phyloP scores from a whole-genome alignment of 371 early-diverging fungal genomes.

The Mucor saturninus region DNA sequence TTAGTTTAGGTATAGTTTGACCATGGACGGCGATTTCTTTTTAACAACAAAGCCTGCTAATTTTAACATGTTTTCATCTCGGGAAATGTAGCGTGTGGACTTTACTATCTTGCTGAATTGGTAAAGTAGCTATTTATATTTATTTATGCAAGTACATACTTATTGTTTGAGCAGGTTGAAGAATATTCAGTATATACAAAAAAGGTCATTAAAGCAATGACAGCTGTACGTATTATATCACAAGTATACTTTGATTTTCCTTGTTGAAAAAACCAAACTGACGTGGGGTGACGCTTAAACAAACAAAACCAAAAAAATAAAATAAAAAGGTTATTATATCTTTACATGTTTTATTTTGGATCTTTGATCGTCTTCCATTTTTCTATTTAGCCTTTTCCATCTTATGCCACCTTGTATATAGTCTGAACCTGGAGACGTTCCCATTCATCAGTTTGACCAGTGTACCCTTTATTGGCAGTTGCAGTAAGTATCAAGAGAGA shows the following conservation, averaged over 20 bases:
- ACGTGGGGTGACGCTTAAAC: background rate
- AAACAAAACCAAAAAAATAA: background rate
- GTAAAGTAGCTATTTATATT: slow-evolving; percentile 28
- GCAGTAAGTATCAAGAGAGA: slow-evolving; percentile 53
- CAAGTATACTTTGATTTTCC: background rate
- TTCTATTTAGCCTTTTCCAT: slow-evolving; percentile 66
- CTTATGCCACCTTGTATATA: slow-evolving; percentile 73
- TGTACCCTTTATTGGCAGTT: slow-evolving; percentile 66
- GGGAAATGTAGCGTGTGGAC: slow-evolving; percentile 70
- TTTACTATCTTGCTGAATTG: slow-evolving; percentile 82
- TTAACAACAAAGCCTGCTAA: background rate
- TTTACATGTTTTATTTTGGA: slow-evolving; percentile 68
- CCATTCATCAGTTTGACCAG: slow-evolving; percentile 73
- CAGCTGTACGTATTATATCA: slow-evolving; percentile 53
- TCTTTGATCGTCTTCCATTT: slow-evolving; percentile 75
- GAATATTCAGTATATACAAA: slow-evolving; percentile 85
- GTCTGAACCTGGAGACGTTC: slow-evolving; percentile 71
- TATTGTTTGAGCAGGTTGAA: slow-evolving; percentile 56
- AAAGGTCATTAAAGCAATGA: slow-evolving; percentile 74
- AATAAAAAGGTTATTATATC: slow-evolving; percentile 55
- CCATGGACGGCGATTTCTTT: background rate
- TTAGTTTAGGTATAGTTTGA: slow-evolving; percentile 45
- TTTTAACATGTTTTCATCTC: background rate
- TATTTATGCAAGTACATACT: background rate
- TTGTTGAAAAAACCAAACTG: background rate